Base-by-base conservation (phyloP, 2,329 filamentous ascomycete species). In the Alternaria brassicae region DNA sequence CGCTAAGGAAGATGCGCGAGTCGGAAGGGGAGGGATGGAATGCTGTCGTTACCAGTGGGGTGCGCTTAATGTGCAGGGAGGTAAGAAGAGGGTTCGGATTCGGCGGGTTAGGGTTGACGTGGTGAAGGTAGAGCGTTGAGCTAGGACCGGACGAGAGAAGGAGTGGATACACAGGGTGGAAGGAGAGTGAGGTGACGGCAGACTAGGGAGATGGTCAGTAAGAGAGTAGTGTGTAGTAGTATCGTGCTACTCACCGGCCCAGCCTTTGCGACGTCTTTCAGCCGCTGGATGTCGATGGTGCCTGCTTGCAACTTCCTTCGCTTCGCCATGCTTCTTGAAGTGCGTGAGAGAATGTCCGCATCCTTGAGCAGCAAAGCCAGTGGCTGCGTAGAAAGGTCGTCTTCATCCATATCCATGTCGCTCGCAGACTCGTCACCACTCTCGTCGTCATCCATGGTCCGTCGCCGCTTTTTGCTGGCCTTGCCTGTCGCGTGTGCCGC, bases 51-150 rank as follows among this genome's bases (percentile, higher is more conserved):
- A 90, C 88, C 53, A 99, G 84, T n/a, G 93, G 91, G 0, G 93
- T 94, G 63, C 87, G 86, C 72, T 89, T 89, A 72, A 96, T 86
- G 77, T 97, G 93, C 21, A 98, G 86, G 13, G 93, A 96, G 1
- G 94, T 97, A 56, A 98, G 85, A 37, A 93, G 88, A 7, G 94
- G 95, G 76, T 98, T 96, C 17, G 93, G 91, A 32, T 87, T 90
- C 71, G 87, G 86, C 23, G 89, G 90, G 51, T 86, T 87, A 41
- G 90, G 91, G 37, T 90, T 89, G 68, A 98, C 87, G 76, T 97
- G 93, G 78, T 99, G 93, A 44, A 99, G 85, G 77, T 91, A 93
- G 54, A 98, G 84, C 4, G 93, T 90, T 19, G 92, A 92, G 51
- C 92, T 91, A 54, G 89, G 90, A 60, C 93, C 95, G 12, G 93